These are phyloP conservation scores for Lactarius sp. DNA, from an alignment of 768 basidiomycete species.

Conservation along the genomic window DNA sequence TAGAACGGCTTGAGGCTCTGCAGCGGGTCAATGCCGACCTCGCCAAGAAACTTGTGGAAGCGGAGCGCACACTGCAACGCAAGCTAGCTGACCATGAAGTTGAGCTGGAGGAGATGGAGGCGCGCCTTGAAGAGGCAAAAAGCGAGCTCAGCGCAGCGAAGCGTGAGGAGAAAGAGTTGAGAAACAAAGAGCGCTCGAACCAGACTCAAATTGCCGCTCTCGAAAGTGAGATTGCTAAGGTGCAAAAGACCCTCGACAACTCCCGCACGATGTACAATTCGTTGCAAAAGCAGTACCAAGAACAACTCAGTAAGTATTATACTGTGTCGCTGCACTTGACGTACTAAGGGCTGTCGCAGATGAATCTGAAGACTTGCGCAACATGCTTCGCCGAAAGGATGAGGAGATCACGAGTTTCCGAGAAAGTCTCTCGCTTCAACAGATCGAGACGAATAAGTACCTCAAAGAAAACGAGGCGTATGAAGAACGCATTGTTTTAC, in stretches of 20 bases:
- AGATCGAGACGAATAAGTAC: slow-evolving; percentile 64
- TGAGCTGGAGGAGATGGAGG: slow-evolving; percentile 79
- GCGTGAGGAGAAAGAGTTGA: slow-evolving; percentile 89
- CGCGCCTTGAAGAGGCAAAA: slow-evolving; percentile 67
- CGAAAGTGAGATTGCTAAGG: slow-evolving; percentile 74
- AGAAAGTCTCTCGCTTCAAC: slow-evolving; percentile 54
- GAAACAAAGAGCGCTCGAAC: slow-evolving; percentile 76
- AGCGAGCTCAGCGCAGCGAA: slow-evolving; percentile 75
- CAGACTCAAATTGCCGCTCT: slow-evolving; percentile 59
- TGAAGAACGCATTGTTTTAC: slow-evolving; percentile 61
- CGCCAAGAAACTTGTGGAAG: slow-evolving; percentile 67
- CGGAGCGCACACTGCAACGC: slow-evolving; percentile 60
- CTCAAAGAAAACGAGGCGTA: slow-evolving; percentile 61
- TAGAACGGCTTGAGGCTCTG: slow-evolving; percentile 69
- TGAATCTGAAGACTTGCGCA: slow-evolving; percentile 74
- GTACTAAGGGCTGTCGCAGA: slow-evolving; percentile 37
- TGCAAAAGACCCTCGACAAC: slow-evolving; percentile 69
- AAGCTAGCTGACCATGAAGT: slow-evolving; percentile 72
- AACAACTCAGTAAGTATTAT: slow-evolving; percentile 71
- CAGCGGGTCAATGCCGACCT: slow-evolving; percentile 72
- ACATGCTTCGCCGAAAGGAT: slow-evolving; percentile 69
- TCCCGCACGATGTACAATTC: slow-evolving; percentile 67
- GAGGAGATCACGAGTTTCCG: slow-evolving; percentile 61
- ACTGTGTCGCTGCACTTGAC: neutral
- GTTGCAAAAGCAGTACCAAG: slow-evolving; percentile 83